Evolutionary conservation across 129 eudicot genomes (phyloP).

Genomic region (Tagetes patula): DNA sequence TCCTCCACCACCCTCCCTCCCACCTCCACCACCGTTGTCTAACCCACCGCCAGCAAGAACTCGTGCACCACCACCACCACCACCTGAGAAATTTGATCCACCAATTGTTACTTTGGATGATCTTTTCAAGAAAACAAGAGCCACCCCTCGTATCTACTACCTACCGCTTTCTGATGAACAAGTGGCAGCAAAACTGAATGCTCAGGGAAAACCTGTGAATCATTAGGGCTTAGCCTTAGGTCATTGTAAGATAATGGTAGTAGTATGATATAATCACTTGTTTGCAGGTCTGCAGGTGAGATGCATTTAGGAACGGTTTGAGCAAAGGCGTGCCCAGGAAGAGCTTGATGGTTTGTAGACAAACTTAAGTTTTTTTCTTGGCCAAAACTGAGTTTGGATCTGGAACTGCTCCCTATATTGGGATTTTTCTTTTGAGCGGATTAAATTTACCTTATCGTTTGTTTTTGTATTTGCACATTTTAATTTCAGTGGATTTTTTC

Average conservation of each 20-base stretch:
- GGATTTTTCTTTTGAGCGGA: constrained; percentile 32
- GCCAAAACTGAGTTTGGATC: constrained; percentile 28
- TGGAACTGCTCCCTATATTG: constrained; percentile 22
- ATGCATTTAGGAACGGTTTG: constrained; percentile 47
- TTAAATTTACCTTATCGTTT: not conserved
- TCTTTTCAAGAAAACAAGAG: constrained; percentile 80
- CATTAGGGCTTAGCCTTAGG: constrained; percentile 50
- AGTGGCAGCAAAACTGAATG: constrained; percentile 61
- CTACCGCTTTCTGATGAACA: constrained; percentile 83
- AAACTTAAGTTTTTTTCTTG: constrained; percentile 18
- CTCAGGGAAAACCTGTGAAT: constrained; percentile 47
- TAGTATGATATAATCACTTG: constrained; percentile 65
- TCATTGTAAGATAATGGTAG: constrained; percentile 42
- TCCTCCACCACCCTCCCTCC: constrained; percentile 31
- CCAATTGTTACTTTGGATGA: constrained; percentile 91
- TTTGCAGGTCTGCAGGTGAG: constrained; percentile 90
- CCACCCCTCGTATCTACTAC: constrained; percentile 95
- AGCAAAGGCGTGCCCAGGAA: constrained; percentile 34
- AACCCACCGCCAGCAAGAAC: constrained; percentile 46
- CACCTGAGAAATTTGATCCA: constrained; percentile 60
- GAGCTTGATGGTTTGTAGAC: constrained; percentile 43
- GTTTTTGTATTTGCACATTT: constrained; percentile 7
- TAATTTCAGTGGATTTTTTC: constrained; percentile 16
- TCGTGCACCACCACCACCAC: constrained; percentile 60
- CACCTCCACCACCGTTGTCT: constrained; percentile 45